Conservation (phyloP, 805 yeast genomes). For the Teunomyces atbi region DNA sequence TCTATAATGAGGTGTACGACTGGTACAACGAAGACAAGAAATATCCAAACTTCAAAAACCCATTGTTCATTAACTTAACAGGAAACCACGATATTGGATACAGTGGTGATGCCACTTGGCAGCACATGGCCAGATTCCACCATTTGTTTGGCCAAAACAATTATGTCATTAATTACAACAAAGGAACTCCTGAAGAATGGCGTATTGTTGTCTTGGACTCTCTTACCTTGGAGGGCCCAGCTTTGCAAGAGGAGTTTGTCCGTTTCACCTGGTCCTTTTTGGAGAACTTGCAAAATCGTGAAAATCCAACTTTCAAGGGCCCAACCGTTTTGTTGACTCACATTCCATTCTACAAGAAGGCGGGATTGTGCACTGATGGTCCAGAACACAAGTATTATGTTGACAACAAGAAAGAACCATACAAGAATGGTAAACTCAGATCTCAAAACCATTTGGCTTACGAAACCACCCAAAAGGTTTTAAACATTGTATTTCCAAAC, state of each 20-base stretch:
- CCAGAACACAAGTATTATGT: slow-evolving; percentile 56
- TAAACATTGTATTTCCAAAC: slow-evolving; percentile 69
- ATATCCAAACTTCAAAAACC: slow-evolving; percentile 47
- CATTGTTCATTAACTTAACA: slow-evolving; percentile 75
- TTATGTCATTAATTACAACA: slow-evolving; percentile 70
- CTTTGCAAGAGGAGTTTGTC: slow-evolving; percentile 68
- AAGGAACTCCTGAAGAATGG: slow-evolving; percentile 69
- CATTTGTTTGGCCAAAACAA: slow-evolving; percentile 81
- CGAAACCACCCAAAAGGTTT: slow-evolving; percentile 63
- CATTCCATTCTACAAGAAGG: slow-evolving; percentile 80
- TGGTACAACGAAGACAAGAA: slow-evolving; percentile 49
- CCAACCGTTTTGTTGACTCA: slow-evolving; percentile 84
- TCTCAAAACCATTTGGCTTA: slow-evolving; percentile 82
- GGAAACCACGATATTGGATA: slow-evolving; percentile 98
- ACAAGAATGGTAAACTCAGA: slow-evolving; percentile 66
- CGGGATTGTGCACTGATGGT: slow-evolving; percentile 84
- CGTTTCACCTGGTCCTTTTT: slow-evolving; percentile 73
- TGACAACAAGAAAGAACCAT: slow-evolving; percentile 57
- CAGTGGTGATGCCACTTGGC: slow-evolving; percentile 90
- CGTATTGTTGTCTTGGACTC: slow-evolving; percentile 86
- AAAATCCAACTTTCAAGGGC: slow-evolving; percentile 56
- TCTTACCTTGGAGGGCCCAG: slow-evolving; percentile 86
- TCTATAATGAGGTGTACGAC: slow-evolving; percentile 58
- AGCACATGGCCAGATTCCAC: slow-evolving; percentile 79
- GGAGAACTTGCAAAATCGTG: slow-evolving; percentile 50